Evolutionary conservation across 108 stramenopile genomes (phyloP).

Genomic region (Skeletonema grethae): DNA sequence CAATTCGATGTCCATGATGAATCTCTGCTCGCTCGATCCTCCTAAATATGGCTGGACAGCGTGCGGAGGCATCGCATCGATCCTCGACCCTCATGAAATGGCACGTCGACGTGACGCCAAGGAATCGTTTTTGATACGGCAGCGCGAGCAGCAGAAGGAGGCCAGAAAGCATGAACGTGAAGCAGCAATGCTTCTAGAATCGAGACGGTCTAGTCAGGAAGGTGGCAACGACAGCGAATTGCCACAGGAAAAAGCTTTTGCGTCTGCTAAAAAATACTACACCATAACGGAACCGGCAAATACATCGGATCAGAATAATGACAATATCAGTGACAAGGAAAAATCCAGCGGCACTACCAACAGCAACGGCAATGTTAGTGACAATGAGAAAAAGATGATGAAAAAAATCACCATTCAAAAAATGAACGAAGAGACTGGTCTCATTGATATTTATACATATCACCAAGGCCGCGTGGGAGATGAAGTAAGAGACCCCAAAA

Average conservation of each 20-base stretch:
- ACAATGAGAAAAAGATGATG: conserved; percentile 1
- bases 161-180: not conserved
- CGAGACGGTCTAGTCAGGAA: not conserved
- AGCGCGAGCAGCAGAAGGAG: not conserved
- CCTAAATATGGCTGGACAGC: conserved; percentile 85
- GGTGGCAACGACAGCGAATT: conserved; percentile 16
- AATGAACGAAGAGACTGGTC: conserved; percentile 17
- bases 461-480: conserved; percentile 76
- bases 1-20: conserved; percentile 25
- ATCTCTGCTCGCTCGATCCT: conserved; percentile 67
- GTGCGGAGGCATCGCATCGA: conserved; percentile 63
- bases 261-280: not conserved
- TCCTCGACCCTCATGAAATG: conserved; percentile 69
- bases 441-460: conserved; percentile 74
- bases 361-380: not conserved
- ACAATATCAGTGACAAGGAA: not conserved
- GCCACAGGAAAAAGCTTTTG: not conserved
- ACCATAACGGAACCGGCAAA: not conserved
- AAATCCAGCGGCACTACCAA: not conserved
- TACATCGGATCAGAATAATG: not conserved
- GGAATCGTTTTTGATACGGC: conserved; percentile 24
- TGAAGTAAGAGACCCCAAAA: conserved; percentile 61
- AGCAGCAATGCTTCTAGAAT: not conserved
- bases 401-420: conserved; percentile 22
- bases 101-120: conserved; percentile 20